These are phyloP conservation scores for Colletotrichum sp. DNA, from an alignment of 2,329 filamentous ascomycete genomes.

Conservation along the genomic window DNA sequence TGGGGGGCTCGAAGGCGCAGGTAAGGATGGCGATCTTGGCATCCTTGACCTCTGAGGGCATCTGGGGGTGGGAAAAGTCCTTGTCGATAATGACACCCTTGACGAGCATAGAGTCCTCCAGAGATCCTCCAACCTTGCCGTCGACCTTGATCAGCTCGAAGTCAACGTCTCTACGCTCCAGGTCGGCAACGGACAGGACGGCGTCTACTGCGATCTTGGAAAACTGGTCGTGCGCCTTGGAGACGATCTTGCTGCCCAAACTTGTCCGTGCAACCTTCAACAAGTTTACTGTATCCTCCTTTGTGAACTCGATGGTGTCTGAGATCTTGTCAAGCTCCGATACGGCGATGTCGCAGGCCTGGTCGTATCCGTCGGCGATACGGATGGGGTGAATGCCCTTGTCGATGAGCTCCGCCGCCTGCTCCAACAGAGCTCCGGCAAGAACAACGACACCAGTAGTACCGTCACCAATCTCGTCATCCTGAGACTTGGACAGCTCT, in stretches of 20 bases:
- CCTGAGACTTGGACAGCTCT: conserved; percentile 96
- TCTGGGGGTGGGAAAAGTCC: conserved; percentile 99
- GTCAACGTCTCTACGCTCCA: conserved; percentile 96
- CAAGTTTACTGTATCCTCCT: conserved; percentile 81
- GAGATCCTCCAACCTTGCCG: conserved; percentile 91
- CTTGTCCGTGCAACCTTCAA: conserved; percentile 95
- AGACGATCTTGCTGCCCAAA: conserved; percentile 98
- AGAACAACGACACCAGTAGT: conserved; percentile 97
- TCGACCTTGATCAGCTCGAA: conserved; percentile 99
- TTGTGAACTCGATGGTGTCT: conserved; percentile 86
- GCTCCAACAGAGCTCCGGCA: conserved; percentile 91
- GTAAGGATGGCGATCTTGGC: conserved; percentile 98
- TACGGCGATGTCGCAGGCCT: conserved; percentile 96
- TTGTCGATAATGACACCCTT: conserved; percentile 99
- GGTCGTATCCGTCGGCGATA: conserved; percentile 97
- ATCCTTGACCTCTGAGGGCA: conserved; percentile 93
- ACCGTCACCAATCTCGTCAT: conserved; percentile 98
- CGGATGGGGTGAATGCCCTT: conserved; percentile 99
- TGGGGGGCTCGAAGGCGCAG: conserved; percentile 97
- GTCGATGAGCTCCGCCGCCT: conserved; percentile 97
- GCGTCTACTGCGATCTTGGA: conserved; percentile 97
- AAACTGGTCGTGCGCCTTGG: conserved; percentile 98
- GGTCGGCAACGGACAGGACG: conserved; percentile 92
- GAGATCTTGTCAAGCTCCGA: conserved; percentile 91
- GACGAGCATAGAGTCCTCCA: conserved; percentile 93